Conservation (phyloP, 768 basidiomycete genomes). For the Leucosporidium creatinivorum region DNA sequence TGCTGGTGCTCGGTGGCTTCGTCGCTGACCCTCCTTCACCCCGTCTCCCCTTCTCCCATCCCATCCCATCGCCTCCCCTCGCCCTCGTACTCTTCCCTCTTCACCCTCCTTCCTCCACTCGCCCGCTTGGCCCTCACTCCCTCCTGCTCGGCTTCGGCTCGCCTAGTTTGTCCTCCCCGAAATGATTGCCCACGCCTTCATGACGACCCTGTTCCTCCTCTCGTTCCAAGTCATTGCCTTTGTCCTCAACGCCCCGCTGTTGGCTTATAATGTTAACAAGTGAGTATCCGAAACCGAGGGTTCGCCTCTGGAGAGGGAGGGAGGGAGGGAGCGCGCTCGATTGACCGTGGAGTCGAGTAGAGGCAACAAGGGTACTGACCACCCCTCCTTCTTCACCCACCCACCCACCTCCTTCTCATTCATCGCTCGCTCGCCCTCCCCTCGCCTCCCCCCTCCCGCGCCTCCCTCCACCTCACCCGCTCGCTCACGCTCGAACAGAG, state of each 20-base stretch:
- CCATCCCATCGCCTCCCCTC: neutral
- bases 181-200: constrained; percentile 87
- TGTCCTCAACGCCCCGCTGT: constrained; percentile 75
- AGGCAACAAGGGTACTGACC: too few species aligned
- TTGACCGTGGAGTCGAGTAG: too few species aligned
- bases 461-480: neutral
- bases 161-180: constrained; percentile 90
- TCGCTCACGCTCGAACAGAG: constrained; percentile 48
- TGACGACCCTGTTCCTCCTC: constrained; percentile 82
- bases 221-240: constrained; percentile 94
- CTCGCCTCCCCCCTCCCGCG: too few species aligned
- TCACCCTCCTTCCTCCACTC: neutral
- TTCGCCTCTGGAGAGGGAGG: too few species aligned
- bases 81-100: neutral
- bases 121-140: neutral
- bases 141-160: neutral
- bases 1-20: too few species aligned
- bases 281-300: constrained; percentile 45
- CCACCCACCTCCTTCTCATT: neutral
- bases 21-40: too few species aligned
- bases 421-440: neutral
- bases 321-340: too few species aligned
- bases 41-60: neutral
- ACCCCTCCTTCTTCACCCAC: neutral
- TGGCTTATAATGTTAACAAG: constrained; percentile 92